phyloP scores from a whole-genome alignment of 164 flowering plant species.

The Cinnamomum micranthum region DNA sequence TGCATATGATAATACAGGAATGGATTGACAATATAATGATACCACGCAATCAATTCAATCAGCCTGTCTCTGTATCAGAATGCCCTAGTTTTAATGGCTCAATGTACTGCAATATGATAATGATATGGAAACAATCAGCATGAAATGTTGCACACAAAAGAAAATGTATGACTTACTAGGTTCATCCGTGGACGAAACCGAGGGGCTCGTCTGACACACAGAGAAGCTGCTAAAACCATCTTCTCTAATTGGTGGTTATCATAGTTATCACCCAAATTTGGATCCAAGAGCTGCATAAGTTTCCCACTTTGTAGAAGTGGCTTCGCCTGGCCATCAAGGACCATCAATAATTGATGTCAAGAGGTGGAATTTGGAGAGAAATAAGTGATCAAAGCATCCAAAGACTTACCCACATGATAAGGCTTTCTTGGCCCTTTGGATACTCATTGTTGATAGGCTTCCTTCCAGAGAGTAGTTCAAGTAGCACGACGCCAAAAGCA shows the following conservation, averaged over 20 bases:
- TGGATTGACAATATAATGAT: too few relatives aligned
- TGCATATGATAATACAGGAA: too few relatives aligned
- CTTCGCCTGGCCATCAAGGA: slow-evolving; percentile 50
- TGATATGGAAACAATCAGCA: not conserved
- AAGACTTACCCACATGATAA: slow-evolving; percentile 89
- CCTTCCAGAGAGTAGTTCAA: slow-evolving; percentile 92
- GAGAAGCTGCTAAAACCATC: slow-evolving; percentile 77
- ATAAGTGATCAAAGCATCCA: not conserved
- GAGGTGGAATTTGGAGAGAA: slow-evolving; percentile 1
- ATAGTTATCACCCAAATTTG: slow-evolving; percentile 43
- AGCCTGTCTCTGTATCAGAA: not conserved
- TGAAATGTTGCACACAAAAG: not conserved
- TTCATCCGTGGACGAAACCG: slow-evolving; percentile 72
- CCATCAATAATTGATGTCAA: slow-evolving; percentile 9
- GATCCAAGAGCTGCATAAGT: slow-evolving; percentile 55
- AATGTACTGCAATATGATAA: not conserved
- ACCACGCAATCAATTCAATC: not conserved
- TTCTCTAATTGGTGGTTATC: slow-evolving; percentile 65
- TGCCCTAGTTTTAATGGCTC: not conserved
- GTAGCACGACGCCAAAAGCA: slow-evolving; percentile 95
- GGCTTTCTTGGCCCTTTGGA: slow-evolving; percentile 88
- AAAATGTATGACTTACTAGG: slow-evolving; percentile 42
- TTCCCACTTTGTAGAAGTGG: slow-evolving; percentile 64
- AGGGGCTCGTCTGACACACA: slow-evolving; percentile 70
- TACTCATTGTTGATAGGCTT: slow-evolving; percentile 71